Conservation (phyloP, 2,329 filamentous ascomycete species). For the Bipolaris cookei region DNA sequence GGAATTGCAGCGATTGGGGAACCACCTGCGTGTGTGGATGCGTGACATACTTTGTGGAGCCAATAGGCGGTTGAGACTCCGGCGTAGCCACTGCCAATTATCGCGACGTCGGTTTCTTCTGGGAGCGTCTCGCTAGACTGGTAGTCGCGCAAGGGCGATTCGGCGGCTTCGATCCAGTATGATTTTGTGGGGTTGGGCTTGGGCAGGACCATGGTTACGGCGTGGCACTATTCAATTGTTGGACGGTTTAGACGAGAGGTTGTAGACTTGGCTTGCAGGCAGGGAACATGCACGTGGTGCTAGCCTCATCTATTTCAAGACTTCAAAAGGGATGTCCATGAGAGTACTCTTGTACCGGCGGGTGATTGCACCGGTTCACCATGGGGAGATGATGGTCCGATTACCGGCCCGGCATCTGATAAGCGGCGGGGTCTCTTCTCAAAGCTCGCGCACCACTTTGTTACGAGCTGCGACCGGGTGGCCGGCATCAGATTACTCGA, state of each 20-base stretch:
- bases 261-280: neutral
- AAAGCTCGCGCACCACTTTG: neutral
- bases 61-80: constrained; percentile 21
- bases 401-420: constrained; percentile 4
- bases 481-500: neutral
- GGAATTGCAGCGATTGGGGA: neutral
- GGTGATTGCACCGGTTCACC: neutral
- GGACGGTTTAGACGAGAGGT: neutral
- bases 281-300: neutral
- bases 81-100: constrained; percentile 22
- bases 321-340: neutral
- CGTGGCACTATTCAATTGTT: neutral
- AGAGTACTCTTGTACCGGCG: neutral
- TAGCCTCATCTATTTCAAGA: neutral
- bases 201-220: constrained; percentile 14
- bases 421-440: neutral
- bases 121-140: constrained; percentile 16
- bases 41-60: constrained; percentile 19
- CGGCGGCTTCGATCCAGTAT: constrained; percentile 22
- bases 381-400: neutral
- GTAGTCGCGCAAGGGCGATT: constrained; percentile 15
- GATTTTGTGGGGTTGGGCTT: constrained; percentile 15
- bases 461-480: neutral
- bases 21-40: neutral
- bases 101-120: constrained; percentile 19